Percentiles rank a stretch among this genome's conserved stretches.
These are phyloP conservation scores for Cordyceps tenuipes DNA, from an alignment of 2,329 filamentous ascomycete genomes.

Conservation along the genomic window DNA sequence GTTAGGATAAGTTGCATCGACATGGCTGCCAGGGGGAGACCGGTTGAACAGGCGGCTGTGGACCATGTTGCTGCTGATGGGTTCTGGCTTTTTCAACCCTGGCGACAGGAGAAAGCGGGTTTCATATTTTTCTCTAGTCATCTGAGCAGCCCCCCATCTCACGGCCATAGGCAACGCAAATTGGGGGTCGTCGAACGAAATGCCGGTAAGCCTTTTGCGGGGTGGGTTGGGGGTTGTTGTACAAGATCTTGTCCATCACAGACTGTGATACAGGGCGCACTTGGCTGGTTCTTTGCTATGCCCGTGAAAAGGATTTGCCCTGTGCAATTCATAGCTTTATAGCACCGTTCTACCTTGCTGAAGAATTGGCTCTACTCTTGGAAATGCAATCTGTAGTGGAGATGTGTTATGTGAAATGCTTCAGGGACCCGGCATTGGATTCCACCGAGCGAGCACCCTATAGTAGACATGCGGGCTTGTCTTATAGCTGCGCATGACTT, in stretches of 20 bases:
- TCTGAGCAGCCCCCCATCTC: neutral
- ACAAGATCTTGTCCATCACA: neutral
- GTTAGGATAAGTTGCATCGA: too few species aligned
- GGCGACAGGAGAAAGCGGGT: neutral
- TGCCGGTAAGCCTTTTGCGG: neutral
- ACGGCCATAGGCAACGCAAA: neutral
- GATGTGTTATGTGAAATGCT: neutral
- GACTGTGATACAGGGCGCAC: neutral
- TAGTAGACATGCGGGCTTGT: neutral
- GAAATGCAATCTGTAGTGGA: too few species aligned
- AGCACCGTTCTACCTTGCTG: too few species aligned
- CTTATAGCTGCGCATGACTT: neutral
- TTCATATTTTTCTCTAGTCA: too few species aligned
- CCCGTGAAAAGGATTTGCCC: too few species aligned
- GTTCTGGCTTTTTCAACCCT: neutral
- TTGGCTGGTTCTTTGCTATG: too few species aligned
- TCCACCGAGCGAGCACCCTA: neutral
- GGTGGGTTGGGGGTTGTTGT: conserved; percentile 8
- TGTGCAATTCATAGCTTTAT: too few species aligned
- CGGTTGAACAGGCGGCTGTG: too few species aligned
- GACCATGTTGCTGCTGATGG: too few species aligned
- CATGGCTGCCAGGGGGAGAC: too few species aligned
- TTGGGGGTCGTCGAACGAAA: neutral
- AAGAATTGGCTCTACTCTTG: too few species aligned
- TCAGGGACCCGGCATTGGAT: neutral